Evolutionary conservation across 139 green algal genomes (phyloP), one percentile per base, ranked within the genome.

Genomic region (Picochlorum sp.): DNA sequence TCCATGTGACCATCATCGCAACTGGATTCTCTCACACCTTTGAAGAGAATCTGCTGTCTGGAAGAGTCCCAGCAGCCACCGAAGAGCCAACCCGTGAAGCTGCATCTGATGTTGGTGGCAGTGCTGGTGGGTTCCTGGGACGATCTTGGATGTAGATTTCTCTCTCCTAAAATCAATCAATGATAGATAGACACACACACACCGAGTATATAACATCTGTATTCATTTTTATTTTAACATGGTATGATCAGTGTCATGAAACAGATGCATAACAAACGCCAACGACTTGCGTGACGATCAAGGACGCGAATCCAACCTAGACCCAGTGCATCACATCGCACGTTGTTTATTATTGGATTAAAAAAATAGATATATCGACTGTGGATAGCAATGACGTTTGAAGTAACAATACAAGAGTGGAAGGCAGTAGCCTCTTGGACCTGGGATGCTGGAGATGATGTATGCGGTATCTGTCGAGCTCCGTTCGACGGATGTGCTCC

Each of bases 1-100:
- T 94, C 18, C 80, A 89, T 71, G 85, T 94, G 28, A 97, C 91
- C 67, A 94, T 97, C 76, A 95, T 97, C 21, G 91, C 91, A 14
- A 97, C 91, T 9, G 91, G 91, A 21, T 95, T 96, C 68, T 64
- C 28, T 34, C 79, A 85, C 37, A 84, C 77, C 2, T 92, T 87
- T 70, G 85, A 92, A 60, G 83, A 90, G 51, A 75, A 84, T 63
- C 61, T 90, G 28, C 68, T 86, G 16, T 30, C 37, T 8, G 71
- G 75, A 41, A 78, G 74, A 46, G 45, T 66, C 41, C 8, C 23
- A n/a, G 47, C 46, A 28, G n/a, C 58, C 13, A 21, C 47, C 16
- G 47, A 26, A 54, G 34, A 41, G 8, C 34, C 34, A 41, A 41
- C 34, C 9, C 34, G 47, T 54, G 47, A 54, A 26, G 6, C 47